Evolutionary conservation across 1,284 basidiomycete genomes (phyloP).

Genomic region (Ceratorhiza oryzae-sativae): DNA sequence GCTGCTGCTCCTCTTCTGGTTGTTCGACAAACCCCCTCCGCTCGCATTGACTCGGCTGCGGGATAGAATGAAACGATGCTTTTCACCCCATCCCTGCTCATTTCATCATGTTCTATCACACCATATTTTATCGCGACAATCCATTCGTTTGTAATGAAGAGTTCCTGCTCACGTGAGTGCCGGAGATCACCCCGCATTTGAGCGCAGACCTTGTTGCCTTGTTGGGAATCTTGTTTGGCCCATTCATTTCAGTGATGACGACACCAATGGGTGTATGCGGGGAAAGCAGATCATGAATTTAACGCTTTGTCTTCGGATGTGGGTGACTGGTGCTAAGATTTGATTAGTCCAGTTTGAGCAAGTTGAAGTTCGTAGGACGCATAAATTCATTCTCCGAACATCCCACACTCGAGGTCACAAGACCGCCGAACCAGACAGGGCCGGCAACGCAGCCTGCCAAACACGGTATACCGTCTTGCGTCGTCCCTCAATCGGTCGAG

Average conservation of each 20-base stretch:
- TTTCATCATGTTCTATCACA: too few relatives aligned
- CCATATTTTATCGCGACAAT: conserved; percentile 16
- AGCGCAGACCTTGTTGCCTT: conserved; percentile 28
- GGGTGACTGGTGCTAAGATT: background rate
- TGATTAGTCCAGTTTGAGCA: background rate
- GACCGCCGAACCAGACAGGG: conserved; percentile 31
- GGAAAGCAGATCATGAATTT: background rate
- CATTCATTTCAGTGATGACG: background rate
- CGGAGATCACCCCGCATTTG: background rate
- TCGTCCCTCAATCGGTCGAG: background rate
- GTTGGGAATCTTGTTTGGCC: conserved; percentile 11
- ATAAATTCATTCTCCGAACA: background rate
- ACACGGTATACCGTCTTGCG: conserved; percentile 25
- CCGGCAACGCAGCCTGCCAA: background rate
- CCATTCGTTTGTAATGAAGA: background rate
- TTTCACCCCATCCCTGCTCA: too few relatives aligned
- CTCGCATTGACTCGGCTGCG: background rate
- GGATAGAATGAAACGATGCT: background rate
- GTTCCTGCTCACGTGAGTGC: conserved; percentile 13
- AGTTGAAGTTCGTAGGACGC: background rate
- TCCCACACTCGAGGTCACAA: conserved; percentile 22
- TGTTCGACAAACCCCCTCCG: background rate
- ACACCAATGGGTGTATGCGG: background rate
- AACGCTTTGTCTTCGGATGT: background rate
- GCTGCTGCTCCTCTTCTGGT: background rate